A percentile compares a stretch with the other conserved stretches of the same genome.
These are phyloP conservation scores for Amaranthus palmeri DNA, from an alignment of 148 eudicot species.

Conservation along the genomic window DNA sequence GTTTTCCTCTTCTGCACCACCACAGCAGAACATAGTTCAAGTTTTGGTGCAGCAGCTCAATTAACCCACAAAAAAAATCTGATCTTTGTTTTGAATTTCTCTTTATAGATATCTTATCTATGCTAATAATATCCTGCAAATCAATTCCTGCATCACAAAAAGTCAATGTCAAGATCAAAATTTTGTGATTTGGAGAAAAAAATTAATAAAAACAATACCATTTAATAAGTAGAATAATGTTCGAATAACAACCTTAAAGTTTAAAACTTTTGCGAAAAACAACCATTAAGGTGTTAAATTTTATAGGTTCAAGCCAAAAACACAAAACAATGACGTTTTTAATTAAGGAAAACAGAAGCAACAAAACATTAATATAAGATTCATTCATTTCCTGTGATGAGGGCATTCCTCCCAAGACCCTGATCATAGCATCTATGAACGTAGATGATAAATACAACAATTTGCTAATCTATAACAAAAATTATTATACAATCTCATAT, in stretches of 20 bases:
- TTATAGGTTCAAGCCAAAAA: too few relatives aligned
- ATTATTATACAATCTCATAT: too few relatives aligned
- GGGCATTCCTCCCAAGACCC: too few relatives aligned
- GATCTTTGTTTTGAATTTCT: too few relatives aligned
- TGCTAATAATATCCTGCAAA: neutral
- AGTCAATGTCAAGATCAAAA: neutral
- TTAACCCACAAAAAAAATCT: neutral
- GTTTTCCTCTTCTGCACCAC: slow-evolving; percentile 70
- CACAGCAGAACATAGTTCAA: slow-evolving; percentile 70
- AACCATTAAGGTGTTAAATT: too few relatives aligned
- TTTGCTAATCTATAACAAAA: too few relatives aligned
- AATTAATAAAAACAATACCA: neutral
- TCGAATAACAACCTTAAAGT: neutral
- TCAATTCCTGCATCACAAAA: slow-evolving; percentile 16
- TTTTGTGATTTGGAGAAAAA: neutral
- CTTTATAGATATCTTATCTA: neutral
- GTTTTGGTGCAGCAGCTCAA: slow-evolving; percentile 26
- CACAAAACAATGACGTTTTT: too few relatives aligned
- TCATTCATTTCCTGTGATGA: too few relatives aligned
- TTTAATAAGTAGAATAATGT: neutral
- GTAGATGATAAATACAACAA: too few relatives aligned
- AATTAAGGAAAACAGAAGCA: too few relatives aligned
- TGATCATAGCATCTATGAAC: too few relatives aligned
- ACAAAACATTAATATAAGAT: too few relatives aligned
- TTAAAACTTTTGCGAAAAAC: neutral